phyloP scores from a whole-genome alignment of 2,329 filamentous ascomycete genomes.

The Xylariaceae sp. region DNA sequence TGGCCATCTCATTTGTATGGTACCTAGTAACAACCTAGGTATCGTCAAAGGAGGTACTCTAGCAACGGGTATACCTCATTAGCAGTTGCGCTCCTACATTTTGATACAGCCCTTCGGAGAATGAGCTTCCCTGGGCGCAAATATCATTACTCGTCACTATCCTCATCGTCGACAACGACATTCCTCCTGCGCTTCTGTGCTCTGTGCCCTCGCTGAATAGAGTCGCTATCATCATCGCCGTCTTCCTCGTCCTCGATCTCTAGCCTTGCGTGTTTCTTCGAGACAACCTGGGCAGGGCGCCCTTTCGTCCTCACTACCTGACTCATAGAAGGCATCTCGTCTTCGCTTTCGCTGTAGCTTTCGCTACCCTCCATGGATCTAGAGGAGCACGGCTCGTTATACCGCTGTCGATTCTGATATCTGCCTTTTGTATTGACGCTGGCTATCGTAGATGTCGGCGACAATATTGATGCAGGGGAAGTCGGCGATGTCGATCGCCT shows the following conservation, averaged over 20 bases:
- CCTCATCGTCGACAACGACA: constrained; percentile 13
- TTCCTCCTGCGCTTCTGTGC: constrained; percentile 8
- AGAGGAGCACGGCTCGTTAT: constrained; percentile 22
- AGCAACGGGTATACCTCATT: no score
- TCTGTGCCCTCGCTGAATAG: neutral
- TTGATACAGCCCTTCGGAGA: neutral
- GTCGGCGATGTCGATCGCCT: constrained; percentile 19
- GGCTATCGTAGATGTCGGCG: constrained; percentile 13
- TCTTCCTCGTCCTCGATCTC: neutral
- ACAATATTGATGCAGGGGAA: constrained; percentile 21
- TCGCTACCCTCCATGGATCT: constrained; percentile 20
- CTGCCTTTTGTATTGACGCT: constrained; percentile 4
- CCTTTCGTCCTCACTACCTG: constrained; percentile 21
- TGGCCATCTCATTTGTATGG: no score
- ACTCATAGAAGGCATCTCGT: constrained; percentile 29
- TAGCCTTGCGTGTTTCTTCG: neutral
- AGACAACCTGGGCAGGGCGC: neutral
- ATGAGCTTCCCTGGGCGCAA: neutral
- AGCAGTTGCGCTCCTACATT: neutral
- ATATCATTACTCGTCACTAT: constrained; percentile 13
- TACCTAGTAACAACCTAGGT: no score
- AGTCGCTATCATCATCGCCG: constrained; percentile 5
- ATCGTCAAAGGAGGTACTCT: no score
- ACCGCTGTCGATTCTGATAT: constrained; percentile 12
- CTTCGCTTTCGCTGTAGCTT: constrained; percentile 16